These are phyloP conservation scores for Boletus speciosus DNA, from an alignment of 768 basidiomycete species.

Conservation along the genomic window DNA sequence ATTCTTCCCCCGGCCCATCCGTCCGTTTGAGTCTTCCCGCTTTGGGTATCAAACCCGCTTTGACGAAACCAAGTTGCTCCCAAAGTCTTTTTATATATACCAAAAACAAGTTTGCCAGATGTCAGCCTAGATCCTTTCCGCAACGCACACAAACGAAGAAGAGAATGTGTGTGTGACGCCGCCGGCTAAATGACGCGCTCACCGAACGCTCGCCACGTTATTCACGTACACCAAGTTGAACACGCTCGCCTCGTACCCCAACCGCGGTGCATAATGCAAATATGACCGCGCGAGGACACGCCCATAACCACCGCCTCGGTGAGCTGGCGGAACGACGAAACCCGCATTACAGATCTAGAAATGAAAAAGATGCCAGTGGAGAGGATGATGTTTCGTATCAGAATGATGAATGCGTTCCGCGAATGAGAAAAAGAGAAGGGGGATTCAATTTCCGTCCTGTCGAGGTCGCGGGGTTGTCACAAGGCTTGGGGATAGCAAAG, in stretches of 20 bases:
- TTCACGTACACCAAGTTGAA: constrained; percentile 92
- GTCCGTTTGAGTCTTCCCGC: constrained; percentile 67
- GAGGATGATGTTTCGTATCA: background rate
- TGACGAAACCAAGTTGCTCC: constrained; percentile 78
- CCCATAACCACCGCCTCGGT: constrained; percentile 68
- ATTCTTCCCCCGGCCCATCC: constrained; percentile 79
- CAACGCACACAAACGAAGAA: background rate
- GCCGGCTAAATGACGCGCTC: background rate
- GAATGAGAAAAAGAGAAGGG: background rate
- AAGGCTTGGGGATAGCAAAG: background rate
- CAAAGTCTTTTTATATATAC: constrained; percentile 45
- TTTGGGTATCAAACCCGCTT: constrained; percentile 71
- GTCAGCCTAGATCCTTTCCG: background rate
- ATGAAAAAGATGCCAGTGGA: background rate
- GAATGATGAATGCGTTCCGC: background rate
- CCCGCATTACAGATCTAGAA: constrained; percentile 83
- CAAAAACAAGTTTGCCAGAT: background rate
- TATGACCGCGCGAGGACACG: constrained; percentile 71
- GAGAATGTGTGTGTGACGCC: background rate
- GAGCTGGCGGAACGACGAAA: constrained; percentile 68
- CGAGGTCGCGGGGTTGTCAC: background rate
- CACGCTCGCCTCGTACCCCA: constrained; percentile 76
- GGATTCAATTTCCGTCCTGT: constrained; percentile 5
- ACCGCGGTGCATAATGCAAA: constrained; percentile 71
- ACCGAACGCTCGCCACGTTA: constrained; percentile 74